These are phyloP conservation scores for Trapa bicornis DNA, from an alignment of 345 rosid species.

Conservation along the genomic window DNA sequence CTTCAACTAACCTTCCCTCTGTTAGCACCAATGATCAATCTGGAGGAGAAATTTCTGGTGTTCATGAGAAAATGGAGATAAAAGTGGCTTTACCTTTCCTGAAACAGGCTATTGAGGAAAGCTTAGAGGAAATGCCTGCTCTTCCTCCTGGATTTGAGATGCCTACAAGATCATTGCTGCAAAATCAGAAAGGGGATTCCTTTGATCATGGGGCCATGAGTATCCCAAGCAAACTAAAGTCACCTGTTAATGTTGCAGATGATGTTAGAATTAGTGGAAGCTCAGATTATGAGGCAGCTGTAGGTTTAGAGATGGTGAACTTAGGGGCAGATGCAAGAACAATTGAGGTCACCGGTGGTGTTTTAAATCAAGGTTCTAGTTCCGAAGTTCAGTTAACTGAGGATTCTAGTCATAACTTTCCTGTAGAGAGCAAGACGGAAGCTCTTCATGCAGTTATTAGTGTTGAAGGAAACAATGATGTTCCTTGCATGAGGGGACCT, in stretches of 20 bases:
- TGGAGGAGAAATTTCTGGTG: conserved; percentile 3
- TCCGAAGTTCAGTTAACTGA: background rate
- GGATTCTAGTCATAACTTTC: conserved; percentile 1
- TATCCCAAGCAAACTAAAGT: background rate
- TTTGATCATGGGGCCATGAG: conserved; percentile 1
- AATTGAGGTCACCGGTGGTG: background rate
- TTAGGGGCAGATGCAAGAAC: conserved; percentile 2
- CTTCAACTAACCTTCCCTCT: conserved; percentile 12
- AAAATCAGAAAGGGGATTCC: background rate
- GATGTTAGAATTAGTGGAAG: background rate
- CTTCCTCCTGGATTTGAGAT: conserved; percentile 19
- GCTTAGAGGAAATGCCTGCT: conserved; percentile 17
- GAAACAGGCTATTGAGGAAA: conserved; percentile 9
- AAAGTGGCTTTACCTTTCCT: conserved; percentile 3
- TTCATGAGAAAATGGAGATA: background rate
- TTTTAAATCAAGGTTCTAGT: background rate
- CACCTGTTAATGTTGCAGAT: conserved; percentile 1
- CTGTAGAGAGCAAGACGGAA: background rate
- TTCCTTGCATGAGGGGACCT: background rate
- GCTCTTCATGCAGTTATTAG: background rate
- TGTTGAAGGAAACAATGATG: background rate
- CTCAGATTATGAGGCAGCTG: background rate
- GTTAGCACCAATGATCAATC: conserved; percentile 12
- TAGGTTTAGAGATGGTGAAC: background rate
- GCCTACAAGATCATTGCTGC: conserved; percentile 2